Base-by-base conservation (phyloP, 2,329 filamentous ascomycete genomes). In the Xylariaceae sp. region DNA sequence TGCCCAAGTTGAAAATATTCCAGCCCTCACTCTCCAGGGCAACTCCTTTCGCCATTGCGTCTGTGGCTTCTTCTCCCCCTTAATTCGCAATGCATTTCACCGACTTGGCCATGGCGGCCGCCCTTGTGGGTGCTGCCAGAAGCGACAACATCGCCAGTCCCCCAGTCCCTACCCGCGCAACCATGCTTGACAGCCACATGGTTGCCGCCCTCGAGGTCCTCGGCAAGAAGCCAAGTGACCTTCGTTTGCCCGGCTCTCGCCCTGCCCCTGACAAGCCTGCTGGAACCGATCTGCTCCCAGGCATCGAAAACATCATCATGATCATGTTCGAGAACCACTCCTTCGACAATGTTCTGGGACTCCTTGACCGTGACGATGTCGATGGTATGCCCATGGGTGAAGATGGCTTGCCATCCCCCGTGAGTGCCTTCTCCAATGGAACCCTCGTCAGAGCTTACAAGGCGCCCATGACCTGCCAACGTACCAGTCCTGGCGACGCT, bases 11-110 rank as follows among this genome's bases (percentile, higher is more conserved):
- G 4, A 42, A 42, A 8, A 13, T 10, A 10, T 18, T 15, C 9
- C n/a, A 17, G 8, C 45, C 45, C 45, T 48, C 45, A 10, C 45
- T 8, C n/a, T 18, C 7, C 45, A 18, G 15, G 15, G 15, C n/a
- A 48, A 8, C 45, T 17, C 9, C 45, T 9, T 48, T 48, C 11
- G 45, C 45, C 45, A n/a, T 48, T 18, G 5, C 15, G 18, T 48
- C 45, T 8, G n/a, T 8, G 15, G 9, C 45, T 44, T 55, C 23
- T 50, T 15, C 55, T 58, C 56, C 62, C 56, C 48, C 39, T 49
- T 44, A 48, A 42, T 17, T 48, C 45, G 18, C 13, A 17, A 48
- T 48, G 45, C n/a, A 17, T 7, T 48, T 18, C n/a, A 15, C 15
- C n/a, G 9, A 48, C 45, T 2, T 15, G n/a, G 45, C n/a, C 45